phyloP scores from a whole-genome alignment of 2,329 filamentous ascomycete genomes.

The Blastomyces parvus region DNA sequence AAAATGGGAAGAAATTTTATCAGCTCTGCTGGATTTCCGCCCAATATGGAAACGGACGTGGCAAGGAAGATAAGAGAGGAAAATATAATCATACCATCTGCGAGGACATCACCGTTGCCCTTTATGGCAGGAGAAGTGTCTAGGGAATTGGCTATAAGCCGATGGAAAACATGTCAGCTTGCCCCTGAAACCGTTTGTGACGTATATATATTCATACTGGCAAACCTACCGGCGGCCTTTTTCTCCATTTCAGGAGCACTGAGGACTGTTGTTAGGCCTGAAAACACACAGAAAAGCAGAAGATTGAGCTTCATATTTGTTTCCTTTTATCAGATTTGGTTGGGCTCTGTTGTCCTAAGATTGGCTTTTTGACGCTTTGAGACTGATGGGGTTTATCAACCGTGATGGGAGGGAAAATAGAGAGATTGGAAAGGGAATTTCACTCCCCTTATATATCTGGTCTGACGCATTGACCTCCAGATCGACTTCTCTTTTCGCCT shows the following conservation, averaged over 20 bases:
- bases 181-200: too few relatives aligned
- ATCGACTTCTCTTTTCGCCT: background rate
- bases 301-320: conserved; percentile 4
- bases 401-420: background rate
- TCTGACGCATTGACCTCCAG: background rate
- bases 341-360: background rate
- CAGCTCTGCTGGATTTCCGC: background rate
- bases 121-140: background rate
- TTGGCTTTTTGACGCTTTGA: background rate
- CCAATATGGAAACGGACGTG: background rate
- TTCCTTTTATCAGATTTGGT: background rate
- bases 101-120: background rate
- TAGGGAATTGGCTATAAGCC: background rate
- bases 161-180: background rate
- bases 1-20: background rate
- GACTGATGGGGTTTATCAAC: background rate
- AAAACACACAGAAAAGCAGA: background rate
- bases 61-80: background rate
- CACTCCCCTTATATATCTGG: background rate
- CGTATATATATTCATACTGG: background rate
- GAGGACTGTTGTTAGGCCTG: background rate
- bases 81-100: background rate
- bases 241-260: conserved; percentile 2
- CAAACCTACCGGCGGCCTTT: background rate
- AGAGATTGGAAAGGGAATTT: background rate